A percentile compares a stretch with the other conserved stretches of the same genome.
Conservation (phyloP, 495 filamentous ascomycete species). For the Bathelium albidoporum region DNA sequence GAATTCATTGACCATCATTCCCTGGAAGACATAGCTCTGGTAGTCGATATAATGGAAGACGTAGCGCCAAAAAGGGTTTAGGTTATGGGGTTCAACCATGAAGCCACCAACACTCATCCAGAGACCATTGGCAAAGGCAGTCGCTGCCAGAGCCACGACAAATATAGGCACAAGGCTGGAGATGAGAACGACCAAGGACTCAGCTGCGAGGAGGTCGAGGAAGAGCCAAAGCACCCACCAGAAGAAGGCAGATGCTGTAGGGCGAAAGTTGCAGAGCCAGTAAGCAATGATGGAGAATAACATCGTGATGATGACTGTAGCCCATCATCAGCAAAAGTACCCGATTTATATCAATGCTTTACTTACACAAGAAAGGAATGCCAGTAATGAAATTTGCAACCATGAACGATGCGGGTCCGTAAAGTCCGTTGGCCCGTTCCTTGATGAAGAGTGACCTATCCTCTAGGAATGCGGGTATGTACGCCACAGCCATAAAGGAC, state of each 20-base stretch:
- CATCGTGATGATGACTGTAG: conserved; percentile 52
- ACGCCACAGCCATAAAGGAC: conserved; percentile 82
- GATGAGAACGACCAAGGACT: conserved; percentile 68
- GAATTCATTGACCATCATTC: conserved; percentile 89
- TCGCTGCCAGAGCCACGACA: conserved; percentile 62
- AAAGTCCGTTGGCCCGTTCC: conserved; percentile 72
- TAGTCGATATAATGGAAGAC: conserved; percentile 80
- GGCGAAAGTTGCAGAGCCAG: conserved; percentile 69
- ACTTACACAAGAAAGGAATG: conserved; percentile 56
- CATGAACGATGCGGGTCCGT: conserved; percentile 60
- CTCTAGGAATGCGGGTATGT: conserved; percentile 73
- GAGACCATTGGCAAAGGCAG: conserved; percentile 72
- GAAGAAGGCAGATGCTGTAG: conserved; percentile 56
- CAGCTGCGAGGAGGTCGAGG: conserved; percentile 70
- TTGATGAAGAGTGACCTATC: conserved; percentile 63
- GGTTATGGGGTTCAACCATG: conserved; percentile 54
- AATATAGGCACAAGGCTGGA: conserved; percentile 65
- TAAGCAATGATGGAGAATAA: conserved; percentile 66
- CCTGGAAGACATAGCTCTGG: conserved; percentile 72
- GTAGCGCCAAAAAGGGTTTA: conserved; percentile 78
- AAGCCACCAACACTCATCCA: conserved; percentile 83
- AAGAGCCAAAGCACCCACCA: conserved; percentile 80
- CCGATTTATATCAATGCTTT: neutral
- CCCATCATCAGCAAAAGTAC: conserved; percentile 7
- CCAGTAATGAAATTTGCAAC: conserved; percentile 74